Percentiles rank a stretch among this genome's conserved stretches.
phyloP scores from a whole-genome alignment of 805 yeast genomes.

The Kregervanrija pseudodelftensis region DNA sequence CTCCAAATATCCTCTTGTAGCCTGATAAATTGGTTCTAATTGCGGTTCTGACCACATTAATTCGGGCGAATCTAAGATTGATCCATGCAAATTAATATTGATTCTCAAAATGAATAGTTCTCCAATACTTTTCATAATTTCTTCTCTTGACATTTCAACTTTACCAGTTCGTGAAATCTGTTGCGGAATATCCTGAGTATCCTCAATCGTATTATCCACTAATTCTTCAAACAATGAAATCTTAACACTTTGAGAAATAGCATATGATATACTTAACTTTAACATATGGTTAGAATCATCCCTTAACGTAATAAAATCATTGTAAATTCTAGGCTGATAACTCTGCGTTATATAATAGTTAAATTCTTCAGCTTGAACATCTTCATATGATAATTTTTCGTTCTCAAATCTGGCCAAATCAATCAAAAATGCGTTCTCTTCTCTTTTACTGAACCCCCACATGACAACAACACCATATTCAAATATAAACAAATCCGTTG shows the following conservation, averaged over 20 bases:
- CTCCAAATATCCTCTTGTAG: conserved; percentile 91
- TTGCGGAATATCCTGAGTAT: conserved; percentile 94
- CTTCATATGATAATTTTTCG: conserved; percentile 87
- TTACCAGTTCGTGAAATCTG: conserved; percentile 93
- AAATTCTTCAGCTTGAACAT: conserved; percentile 90
- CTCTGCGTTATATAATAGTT: conserved; percentile 90
- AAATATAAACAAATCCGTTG: conserved; percentile 78
- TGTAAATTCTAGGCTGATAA: conserved; percentile 92
- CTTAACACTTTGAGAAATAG: conserved; percentile 91
- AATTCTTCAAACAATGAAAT: conserved; percentile 92
- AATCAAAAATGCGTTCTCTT: conserved; percentile 71
- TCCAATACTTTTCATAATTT: conserved; percentile 95
- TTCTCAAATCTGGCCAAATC: conserved; percentile 88
- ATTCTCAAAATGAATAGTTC: conserved; percentile 85
- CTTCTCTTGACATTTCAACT: conserved; percentile 88
- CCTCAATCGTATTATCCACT: conserved; percentile 94
- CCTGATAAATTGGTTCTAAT: conserved; percentile 94
- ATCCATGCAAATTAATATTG: conserved; percentile 76
- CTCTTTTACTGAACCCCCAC: conserved; percentile 89
- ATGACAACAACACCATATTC: conserved; percentile 96
- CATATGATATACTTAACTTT: conserved; percentile 89
- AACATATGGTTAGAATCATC: conserved; percentile 89
- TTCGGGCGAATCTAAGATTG: conserved; percentile 93
- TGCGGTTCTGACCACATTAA: conserved; percentile 99
- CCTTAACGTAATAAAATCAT: conserved; percentile 87